phyloP scores from a whole-genome alignment of 768 basidiomycete species.

The Pleurotus tuoliensis region DNA sequence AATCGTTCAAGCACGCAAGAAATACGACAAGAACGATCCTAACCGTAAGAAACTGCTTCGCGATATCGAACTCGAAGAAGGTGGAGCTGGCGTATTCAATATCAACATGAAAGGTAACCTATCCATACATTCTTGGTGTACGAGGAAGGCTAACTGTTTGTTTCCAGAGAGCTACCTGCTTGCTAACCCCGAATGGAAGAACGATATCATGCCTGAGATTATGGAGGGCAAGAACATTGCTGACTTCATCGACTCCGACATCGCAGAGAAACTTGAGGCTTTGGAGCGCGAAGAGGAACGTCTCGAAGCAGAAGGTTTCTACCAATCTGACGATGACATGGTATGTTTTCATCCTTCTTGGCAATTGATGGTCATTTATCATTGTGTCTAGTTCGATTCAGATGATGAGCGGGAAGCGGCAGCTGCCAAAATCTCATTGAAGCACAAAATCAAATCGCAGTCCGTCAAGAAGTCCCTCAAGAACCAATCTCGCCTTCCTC shows the following conservation, averaged over 20 bases:
- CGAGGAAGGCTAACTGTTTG: background rate
- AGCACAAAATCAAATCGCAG: constrained; percentile 69
- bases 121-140: background rate
- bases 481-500: constrained; percentile 76
- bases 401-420: constrained; percentile 82
- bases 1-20: constrained; percentile 65
- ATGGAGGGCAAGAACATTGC: constrained; percentile 98
- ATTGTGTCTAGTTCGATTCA: constrained; percentile 43
- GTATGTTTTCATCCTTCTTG: constrained; percentile 35
- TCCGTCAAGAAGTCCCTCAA: constrained; percentile 82
- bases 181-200: constrained; percentile 89
- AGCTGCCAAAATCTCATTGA: constrained; percentile 53
- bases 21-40: constrained; percentile 86
- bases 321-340: constrained; percentile 85
- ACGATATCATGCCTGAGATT: constrained; percentile 97
- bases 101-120: constrained; percentile 83
- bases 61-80: constrained; percentile 83
- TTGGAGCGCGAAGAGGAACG: constrained; percentile 95
- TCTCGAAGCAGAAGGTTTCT: constrained; percentile 93
- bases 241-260: constrained; percentile 98
- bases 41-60: constrained; percentile 67
- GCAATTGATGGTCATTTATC: background rate
- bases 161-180: constrained; percentile 84
- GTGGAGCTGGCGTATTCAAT: constrained; percentile 89
- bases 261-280: constrained; percentile 93